Evolutionary conservation across 2,329 filamentous ascomycete species (phyloP).

Genomic region (Stemphylium beticola): DNA sequence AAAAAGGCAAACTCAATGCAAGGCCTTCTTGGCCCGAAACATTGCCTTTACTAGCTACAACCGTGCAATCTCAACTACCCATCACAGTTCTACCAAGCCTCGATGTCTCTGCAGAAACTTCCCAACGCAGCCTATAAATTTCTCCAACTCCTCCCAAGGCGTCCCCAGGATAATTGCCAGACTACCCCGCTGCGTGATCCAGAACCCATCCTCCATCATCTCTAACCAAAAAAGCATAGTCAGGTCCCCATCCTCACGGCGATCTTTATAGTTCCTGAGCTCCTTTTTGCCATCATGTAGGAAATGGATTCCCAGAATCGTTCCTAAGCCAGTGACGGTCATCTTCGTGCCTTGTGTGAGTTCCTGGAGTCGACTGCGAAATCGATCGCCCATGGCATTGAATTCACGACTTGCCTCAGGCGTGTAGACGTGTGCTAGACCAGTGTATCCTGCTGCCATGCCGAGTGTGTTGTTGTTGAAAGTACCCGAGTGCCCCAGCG

Average conservation of each 20-base stretch:
- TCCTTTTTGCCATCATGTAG: slow-evolving; percentile 36
- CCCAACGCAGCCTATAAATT: slow-evolving; percentile 34
- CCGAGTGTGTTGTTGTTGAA: slow-evolving; percentile 72
- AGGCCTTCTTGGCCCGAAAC: too few relatives aligned
- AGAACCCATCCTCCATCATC: slow-evolving; percentile 48
- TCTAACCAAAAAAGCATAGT: slow-evolving; percentile 47
- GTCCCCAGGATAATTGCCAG: slow-evolving; percentile 46
- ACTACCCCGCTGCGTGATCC: slow-evolving; percentile 45
- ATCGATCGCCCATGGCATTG: slow-evolving; percentile 40
- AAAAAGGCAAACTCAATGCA: too few relatives aligned
- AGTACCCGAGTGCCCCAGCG: slow-evolving; percentile 65
- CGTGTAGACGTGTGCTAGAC: slow-evolving; percentile 47
- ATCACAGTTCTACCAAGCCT: background rate
- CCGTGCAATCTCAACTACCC: background rate
- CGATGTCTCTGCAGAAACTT: slow-evolving; percentile 29
- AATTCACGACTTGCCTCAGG: slow-evolving; percentile 37
- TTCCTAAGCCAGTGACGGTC: slow-evolving; percentile 47
- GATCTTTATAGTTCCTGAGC: slow-evolving; percentile 31
- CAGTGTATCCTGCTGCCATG: slow-evolving; percentile 62
- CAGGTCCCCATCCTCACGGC: slow-evolving; percentile 38
- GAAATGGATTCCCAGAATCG: slow-evolving; percentile 48
- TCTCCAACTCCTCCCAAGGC: slow-evolving; percentile 41
- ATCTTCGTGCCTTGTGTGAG: slow-evolving; percentile 43
- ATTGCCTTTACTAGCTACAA: too few relatives aligned
- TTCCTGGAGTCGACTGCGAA: slow-evolving; percentile 35